These are phyloP conservation scores for Antitrichia curtipendula DNA, from an alignment of 225 moss, liverwort and hornwort genomes.

Conservation along the genomic window DNA sequence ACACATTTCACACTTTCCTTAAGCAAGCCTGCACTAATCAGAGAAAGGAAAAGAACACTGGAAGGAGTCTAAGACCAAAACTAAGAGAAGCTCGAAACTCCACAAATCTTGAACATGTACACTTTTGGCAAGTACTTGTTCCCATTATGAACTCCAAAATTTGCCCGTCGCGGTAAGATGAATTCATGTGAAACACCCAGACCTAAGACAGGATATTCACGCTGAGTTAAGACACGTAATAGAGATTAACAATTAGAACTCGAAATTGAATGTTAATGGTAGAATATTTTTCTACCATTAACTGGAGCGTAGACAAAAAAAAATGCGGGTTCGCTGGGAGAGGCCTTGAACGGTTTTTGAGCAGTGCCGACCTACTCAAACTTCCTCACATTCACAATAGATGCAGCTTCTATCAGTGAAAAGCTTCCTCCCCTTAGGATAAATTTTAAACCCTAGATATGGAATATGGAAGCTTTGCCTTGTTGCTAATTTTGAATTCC, in stretches of 20 bases:
- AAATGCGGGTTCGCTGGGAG: not conserved
- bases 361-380: not conserved
- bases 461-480: not conserved
- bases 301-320: not conserved
- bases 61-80: not conserved
- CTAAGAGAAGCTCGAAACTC: not conserved
- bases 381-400: not conserved
- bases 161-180: not conserved
- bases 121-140: not conserved
- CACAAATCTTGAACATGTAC: not conserved
- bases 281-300: not conserved
- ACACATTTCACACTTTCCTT: not conserved
- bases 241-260: not conserved
- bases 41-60: not conserved
- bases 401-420: not conserved
- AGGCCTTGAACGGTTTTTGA: not conserved
- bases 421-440: not conserved
- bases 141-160: not conserved
- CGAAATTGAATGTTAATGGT: not conserved
- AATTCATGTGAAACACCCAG: not conserved
- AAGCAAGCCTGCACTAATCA: not conserved
- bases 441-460: not conserved
- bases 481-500: not conserved
- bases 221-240: not conserved
- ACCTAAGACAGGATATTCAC: not conserved